Base-by-base conservation (phyloP, 257 asterid species). In the Lycium ferocissimum region DNA sequence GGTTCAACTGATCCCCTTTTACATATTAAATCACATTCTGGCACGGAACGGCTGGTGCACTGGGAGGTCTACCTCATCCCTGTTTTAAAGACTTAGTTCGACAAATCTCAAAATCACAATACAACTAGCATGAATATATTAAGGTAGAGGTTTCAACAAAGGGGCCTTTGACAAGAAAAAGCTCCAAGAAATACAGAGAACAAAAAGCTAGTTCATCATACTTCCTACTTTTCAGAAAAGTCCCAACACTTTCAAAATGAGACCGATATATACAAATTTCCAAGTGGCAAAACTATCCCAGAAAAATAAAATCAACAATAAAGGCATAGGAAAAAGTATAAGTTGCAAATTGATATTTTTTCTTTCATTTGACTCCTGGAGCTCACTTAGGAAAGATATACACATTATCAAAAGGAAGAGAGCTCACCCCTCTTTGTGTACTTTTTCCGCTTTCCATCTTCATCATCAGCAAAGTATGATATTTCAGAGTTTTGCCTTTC, bases 391-490 rank as follows among this genome's bases (percentile, higher is more conserved):
- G 58, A 81, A 54, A 35, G 51, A 37, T 10, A 26, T 58, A 38
- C 85, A 69, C 80, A 83, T 59, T 69, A 51, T 53, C 13, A 35
- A 69, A 35, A 69, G 26, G 26, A 67, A 26, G 79, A 51, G 71
- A 54, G 78, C 91, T 84, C 85, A 94, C 99, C 99, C 90, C 99
- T 92, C 87, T 91, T 89, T 9, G 98, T 87, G 92, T 96, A 96
- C 89, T 96, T 96, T 84, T 89, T 93, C 88, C 85, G 86, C 86
- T 92, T 95, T 11, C 87, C 95, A 88, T 96, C 99, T 88, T 96
- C 99, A 88, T 96, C 98, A 83, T 96, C 98, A 37, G 93, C 95
- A 89, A 89, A 94, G 89, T 96, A 96, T 38, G 94, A 88, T 79
- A 85, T 79, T 88, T 96, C 99, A 57, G 99, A 94, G 85, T 90